A percentile compares a stretch with the other conserved stretches of the same genome.
phyloP scores from a whole-genome alignment of 2,329 filamentous ascomycete species.

The Claviceps purpurea region DNA sequence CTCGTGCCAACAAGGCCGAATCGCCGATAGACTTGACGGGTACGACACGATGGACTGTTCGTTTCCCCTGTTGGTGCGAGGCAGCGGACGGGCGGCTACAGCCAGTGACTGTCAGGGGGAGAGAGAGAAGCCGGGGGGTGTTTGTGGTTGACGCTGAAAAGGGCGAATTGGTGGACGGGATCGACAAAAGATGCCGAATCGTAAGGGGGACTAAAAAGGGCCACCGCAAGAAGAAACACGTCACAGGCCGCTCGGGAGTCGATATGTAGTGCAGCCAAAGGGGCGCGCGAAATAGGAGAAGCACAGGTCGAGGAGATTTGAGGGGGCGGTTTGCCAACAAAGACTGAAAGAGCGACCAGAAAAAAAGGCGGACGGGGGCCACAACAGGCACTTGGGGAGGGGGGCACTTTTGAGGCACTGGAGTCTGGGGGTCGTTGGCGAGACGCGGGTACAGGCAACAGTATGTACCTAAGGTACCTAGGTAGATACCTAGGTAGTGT shows the following conservation, averaged over 20 bases:
- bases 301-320: slow-evolving; percentile 1
- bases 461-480: too few relatives aligned
- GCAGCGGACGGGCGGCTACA: slow-evolving; percentile 2
- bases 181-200: slow-evolving; percentile 1
- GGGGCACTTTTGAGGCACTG: too few relatives aligned
- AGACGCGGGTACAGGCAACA: too few relatives aligned
- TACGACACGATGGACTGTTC: background rate
- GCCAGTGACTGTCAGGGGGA: slow-evolving; percentile 2
- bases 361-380: too few relatives aligned
- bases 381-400: too few relatives aligned
- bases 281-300: background rate
- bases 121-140: background rate
- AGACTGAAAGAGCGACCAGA: too few relatives aligned
- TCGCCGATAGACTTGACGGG: background rate
- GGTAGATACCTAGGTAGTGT: too few relatives aligned
- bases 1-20: slow-evolving; percentile 2
- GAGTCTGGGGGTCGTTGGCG: too few relatives aligned
- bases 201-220: background rate
- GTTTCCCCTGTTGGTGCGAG: background rate
- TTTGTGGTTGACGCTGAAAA: background rate
- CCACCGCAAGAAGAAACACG: background rate
- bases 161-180: background rate
- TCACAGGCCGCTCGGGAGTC: background rate
- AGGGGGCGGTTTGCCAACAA: background rate
- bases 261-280: background rate